A percentile compares a stretch with the other conserved stretches of the same genome.
phyloP scores from a whole-genome alignment of 129 eudicot species.

The Chrysanthemum makinoi region DNA sequence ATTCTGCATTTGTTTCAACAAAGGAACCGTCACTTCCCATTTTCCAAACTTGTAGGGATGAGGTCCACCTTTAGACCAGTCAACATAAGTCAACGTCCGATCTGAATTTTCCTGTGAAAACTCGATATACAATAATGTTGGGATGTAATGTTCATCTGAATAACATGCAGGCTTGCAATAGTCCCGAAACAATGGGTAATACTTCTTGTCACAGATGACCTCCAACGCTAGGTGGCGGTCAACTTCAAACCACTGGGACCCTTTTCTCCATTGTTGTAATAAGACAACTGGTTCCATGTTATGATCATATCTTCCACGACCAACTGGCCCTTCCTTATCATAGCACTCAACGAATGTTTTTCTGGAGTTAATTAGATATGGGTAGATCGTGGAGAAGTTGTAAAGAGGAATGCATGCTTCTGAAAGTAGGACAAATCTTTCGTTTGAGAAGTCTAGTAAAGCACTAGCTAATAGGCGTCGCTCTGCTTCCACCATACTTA shows the following conservation, averaged over 20 bases:
- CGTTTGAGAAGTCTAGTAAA: conserved; percentile 58
- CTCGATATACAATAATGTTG: conserved; percentile 46
- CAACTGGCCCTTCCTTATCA: conserved; percentile 54
- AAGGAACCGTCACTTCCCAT: conserved; percentile 34
- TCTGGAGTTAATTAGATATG: conserved; percentile 46
- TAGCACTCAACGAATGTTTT: conserved; percentile 61
- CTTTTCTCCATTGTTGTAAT: conserved; percentile 63
- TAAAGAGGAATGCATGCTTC: conserved; percentile 76
- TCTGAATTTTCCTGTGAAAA: conserved; percentile 42
- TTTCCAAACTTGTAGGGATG: conserved; percentile 57
- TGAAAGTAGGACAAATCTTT: conserved; percentile 65
- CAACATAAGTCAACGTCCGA: conserved; percentile 71
- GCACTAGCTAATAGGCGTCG: conserved; percentile 71
- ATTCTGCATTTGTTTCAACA: conserved; percentile 49
- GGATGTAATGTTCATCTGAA: conserved; percentile 78
- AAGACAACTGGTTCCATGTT: conserved; percentile 46
- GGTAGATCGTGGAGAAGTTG: conserved; percentile 57
- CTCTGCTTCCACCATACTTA: conserved; percentile 78
- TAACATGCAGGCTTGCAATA: conserved; percentile 67
- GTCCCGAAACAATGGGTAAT: conserved; percentile 38
- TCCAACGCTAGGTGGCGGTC: conserved; percentile 63
- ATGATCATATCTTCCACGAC: conserved; percentile 56
- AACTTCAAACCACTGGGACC: conserved; percentile 74
- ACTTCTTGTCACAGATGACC: conserved; percentile 46
- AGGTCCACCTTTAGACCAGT: conserved; percentile 84